Percentiles rank a stretch among this genome's conserved stretches.
phyloP scores from a whole-genome alignment of 2,329 filamentous ascomycete genomes.

The Akanthomyces lecanii region DNA sequence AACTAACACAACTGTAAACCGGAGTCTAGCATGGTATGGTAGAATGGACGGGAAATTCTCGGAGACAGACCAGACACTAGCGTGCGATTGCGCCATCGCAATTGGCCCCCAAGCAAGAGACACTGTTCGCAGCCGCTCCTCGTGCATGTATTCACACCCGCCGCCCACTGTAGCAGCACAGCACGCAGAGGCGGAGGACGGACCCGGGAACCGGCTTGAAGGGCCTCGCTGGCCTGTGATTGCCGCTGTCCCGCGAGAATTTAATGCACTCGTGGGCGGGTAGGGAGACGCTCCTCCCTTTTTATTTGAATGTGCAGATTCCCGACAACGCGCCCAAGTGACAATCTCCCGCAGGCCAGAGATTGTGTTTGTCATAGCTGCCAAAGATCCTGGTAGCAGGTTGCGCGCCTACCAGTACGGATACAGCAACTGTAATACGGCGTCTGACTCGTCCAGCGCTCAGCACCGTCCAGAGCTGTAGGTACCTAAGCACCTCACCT shows the following conservation, averaged over 20 bases:
- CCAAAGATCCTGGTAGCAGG: background rate
- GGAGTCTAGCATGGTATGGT: no score
- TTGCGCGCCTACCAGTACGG: background rate
- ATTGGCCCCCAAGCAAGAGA: background rate
- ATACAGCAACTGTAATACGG: background rate
- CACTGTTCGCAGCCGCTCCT: background rate
- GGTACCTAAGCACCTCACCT: no score
- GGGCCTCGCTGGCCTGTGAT: slow-evolving; percentile 2
- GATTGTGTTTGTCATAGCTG: background rate
- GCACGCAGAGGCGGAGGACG: background rate
- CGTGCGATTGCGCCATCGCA: slow-evolving; percentile 10
- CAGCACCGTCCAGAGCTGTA: background rate
- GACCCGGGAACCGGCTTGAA: background rate
- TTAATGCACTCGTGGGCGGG: background rate
- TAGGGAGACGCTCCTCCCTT: background rate
- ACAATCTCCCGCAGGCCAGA: background rate
- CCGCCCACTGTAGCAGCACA: no score
- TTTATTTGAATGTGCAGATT: background rate
- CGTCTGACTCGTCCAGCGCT: no score
- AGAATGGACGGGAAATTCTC: slow-evolving; percentile 3
- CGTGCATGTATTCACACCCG: background rate
- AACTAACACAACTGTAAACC: background rate
- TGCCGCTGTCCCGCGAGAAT: background rate
- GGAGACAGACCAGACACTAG: background rate
- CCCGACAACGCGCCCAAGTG: background rate